Base-by-base conservation (phyloP, 768 basidiomycete species). In the Pleurotus eryngii region DNA sequence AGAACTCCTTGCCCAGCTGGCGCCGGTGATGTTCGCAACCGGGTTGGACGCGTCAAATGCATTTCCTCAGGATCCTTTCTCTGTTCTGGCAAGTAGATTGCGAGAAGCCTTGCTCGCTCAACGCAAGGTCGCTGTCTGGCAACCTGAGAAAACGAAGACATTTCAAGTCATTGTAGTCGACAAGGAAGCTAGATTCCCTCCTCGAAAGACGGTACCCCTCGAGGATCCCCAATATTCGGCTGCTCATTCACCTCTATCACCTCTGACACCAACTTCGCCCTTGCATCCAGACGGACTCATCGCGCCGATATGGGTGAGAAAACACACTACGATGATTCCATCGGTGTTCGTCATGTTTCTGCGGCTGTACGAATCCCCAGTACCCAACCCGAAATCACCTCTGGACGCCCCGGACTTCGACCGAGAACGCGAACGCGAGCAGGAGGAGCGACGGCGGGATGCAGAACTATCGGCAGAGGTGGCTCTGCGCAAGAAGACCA, bases 251-350 rank as follows among this genome's bases (percentile, higher is more conserved):
- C 95, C 95, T 0, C 78, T 98, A n/a, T 98, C 95, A 0, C 97
- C 97, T 0, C 74, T 98, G 40, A 91, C 91, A 0, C 87, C 89
- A 0, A 80, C 89, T 0, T 97, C 95, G 0, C 96, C 97, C 0
- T 76, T 97, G 7, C 83, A 93, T 70, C 97, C 97, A 0, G 97
- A 99, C 67, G 97, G 97, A 0, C 74, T 99, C 55, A 93, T 99
- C 54, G 94, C 97, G 2, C 97, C 97, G 1, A 93, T 98, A 68
- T 99, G 97, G 97, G 86, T 98, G 35, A 82, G 95, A 45, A 99
- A 98, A 71, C 97, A 99, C 66, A 91, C 91, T 0, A 85, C 91
- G 1, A 85, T 97, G 30, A 73, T 98, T 0, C 97, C 97, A 0
- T 88, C 92, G 20, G 95, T 98, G 0, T 96, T 98, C 70, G 90